Evolutionary conservation across 2,329 filamentous ascomycete species (phyloP).

Genomic region (Aspergillus novoparasiticus): DNA sequence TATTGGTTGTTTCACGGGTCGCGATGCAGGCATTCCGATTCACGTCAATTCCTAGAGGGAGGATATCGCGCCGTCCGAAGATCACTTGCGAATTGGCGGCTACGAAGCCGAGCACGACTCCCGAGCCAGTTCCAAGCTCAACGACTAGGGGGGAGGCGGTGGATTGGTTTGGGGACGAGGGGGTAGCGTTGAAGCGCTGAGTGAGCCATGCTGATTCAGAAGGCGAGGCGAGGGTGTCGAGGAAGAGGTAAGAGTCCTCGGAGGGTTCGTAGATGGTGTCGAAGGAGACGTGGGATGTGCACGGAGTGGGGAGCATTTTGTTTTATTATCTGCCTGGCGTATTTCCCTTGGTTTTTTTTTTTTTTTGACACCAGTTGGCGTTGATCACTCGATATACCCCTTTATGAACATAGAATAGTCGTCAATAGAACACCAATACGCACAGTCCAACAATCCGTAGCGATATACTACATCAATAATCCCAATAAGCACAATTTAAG

Average conservation of each 20-base stretch:
- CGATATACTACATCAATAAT: not conserved
- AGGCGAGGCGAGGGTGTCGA: conserved; percentile 81
- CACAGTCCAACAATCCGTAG: not conserved
- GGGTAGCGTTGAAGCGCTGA: conserved; percentile 56
- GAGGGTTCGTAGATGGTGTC: conserved; percentile 90
- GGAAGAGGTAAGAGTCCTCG: conserved; percentile 91
- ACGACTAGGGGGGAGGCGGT: conserved; percentile 62
- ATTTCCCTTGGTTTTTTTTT: not conserved
- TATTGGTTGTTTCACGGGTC: conserved; percentile 67
- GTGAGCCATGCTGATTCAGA: conserved; percentile 71
- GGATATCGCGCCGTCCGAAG: conserved; percentile 69
- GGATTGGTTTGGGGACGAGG: conserved; percentile 2
- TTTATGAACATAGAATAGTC: not conserved
- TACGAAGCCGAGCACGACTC: conserved; percentile 88
- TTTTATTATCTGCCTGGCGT: not conserved
- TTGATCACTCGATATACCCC: not conserved
- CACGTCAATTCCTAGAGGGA: conserved; percentile 79
- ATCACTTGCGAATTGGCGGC: conserved; percentile 72
- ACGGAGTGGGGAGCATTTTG: conserved; percentile 82
- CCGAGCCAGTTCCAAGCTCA: conserved; percentile 89
- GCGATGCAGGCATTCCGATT: conserved; percentile 81
- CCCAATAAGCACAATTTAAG: not conserved
- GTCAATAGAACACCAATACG: not conserved
- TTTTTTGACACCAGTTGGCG: not conserved
- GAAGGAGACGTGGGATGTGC: conserved; percentile 88